Evolutionary conservation across 2,329 filamentous ascomycete species (phyloP).

Genomic region (Emericellopsis atlantica): DNA sequence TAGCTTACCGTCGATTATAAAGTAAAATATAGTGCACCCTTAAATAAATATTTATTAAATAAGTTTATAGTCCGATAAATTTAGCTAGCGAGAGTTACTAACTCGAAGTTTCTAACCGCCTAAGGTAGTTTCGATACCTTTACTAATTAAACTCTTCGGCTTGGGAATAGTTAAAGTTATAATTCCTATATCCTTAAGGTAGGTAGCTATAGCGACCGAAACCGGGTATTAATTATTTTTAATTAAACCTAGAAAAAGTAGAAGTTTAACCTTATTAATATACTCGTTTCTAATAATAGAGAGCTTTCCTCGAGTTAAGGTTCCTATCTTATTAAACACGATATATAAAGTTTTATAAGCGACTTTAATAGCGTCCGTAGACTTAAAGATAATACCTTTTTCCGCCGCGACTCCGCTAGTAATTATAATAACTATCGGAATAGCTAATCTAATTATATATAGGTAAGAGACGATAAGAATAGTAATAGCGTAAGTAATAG

Average conservation of each 20-base stretch:
- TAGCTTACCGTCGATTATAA: constrained; percentile 22
- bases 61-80: constrained; percentile 12
- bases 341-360: constrained; percentile 39
- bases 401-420: constrained; percentile 44
- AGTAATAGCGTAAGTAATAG: constrained; percentile 23
- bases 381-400: constrained; percentile 45
- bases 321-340: constrained; percentile 55
- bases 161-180: constrained; percentile 11
- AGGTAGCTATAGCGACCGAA: constrained; percentile 29
- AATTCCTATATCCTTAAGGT: constrained; percentile 18
- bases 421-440: constrained; percentile 54
- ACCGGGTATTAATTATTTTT: constrained; percentile 37
- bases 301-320: constrained; percentile 36
- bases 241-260: constrained; percentile 18
- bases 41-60: constrained; percentile 21
- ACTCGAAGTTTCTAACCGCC: constrained; percentile 22
- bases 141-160: constrained; percentile 26
- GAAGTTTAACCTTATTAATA: constrained; percentile 8
- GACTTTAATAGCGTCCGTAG: constrained; percentile 37
- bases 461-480: constrained; percentile 51
- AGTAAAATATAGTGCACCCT: constrained; percentile 33
- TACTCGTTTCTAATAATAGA: constrained; percentile 11
- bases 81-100: constrained; percentile 38
- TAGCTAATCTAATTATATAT: constrained; percentile 51
- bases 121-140: constrained; percentile 26